Conservation (phyloP, 495 filamentous ascomycete species). For the Aspergillus steynii region DNA sequence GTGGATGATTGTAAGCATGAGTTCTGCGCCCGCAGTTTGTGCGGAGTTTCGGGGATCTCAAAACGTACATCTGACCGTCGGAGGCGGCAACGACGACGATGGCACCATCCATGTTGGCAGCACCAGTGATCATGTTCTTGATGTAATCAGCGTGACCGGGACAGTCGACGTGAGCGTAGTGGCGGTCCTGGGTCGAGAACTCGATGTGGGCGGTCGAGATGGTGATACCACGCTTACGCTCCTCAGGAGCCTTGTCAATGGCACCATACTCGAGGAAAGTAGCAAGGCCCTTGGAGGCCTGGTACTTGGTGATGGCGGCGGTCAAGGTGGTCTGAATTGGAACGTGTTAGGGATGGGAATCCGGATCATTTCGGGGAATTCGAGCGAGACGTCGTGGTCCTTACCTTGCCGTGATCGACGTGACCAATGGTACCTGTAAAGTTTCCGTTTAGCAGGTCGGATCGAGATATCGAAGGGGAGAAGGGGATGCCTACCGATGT, state of each 20-base stretch:
- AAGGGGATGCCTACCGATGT: conserved; percentile 69
- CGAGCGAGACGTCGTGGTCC: conserved; percentile 6
- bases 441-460: conserved; percentile 12
- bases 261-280: conserved; percentile 93
- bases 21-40: background rate
- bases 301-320: conserved; percentile 96
- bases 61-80: conserved; percentile 87
- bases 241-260: conserved; percentile 98
- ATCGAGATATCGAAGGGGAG: background rate
- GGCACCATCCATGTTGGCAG: conserved; percentile 95
- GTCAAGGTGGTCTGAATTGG: conserved; percentile 88
- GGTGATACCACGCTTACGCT: conserved; percentile 99
- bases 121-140: conserved; percentile 99
- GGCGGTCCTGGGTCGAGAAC: conserved; percentile 85
- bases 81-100: conserved; percentile 98
- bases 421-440: conserved; percentile 89
- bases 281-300: conserved; percentile 89
- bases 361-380: conserved; percentile 18
- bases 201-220: conserved; percentile 98
- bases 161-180: conserved; percentile 99
- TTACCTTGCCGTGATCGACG: conserved; percentile 98
- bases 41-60: background rate
- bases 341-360: conserved; percentile 21
- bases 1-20: conserved; percentile 24
- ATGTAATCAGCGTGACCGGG: conserved; percentile 99